Evolutionary conservation across 2,329 filamentous ascomycete species (phyloP).

Genomic region (Sphaerulina musiva): DNA sequence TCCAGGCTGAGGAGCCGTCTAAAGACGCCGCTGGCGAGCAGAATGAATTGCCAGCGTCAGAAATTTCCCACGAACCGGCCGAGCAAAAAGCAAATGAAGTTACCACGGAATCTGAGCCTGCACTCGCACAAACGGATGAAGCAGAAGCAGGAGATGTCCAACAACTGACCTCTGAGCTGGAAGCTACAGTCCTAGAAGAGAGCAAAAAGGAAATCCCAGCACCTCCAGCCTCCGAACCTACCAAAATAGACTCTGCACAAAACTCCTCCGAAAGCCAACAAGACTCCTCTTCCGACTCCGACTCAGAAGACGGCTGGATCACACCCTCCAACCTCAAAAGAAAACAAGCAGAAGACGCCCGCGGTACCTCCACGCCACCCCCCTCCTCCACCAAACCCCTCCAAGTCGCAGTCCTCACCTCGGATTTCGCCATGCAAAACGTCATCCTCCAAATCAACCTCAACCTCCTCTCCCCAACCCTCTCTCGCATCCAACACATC

Average conservation of each 20-base stretch:
- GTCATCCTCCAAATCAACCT: constrained; percentile 92
- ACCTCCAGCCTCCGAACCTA: constrained; percentile 16
- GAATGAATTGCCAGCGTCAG: neutral
- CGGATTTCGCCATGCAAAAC: constrained; percentile 97
- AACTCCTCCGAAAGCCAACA: constrained; percentile 30
- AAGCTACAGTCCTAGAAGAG: constrained; percentile 5
- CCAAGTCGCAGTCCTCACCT: constrained; percentile 85
- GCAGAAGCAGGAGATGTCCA: neutral
- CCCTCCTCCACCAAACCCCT: constrained; percentile 56
- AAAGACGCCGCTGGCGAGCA: neutral
- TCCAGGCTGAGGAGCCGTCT: constrained; percentile 3
- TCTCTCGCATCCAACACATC: constrained; percentile 74
- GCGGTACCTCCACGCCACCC: constrained; percentile 38
- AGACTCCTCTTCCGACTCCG: constrained; percentile 45
- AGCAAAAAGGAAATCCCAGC: constrained; percentile 3
- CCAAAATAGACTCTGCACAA: constrained; percentile 24
- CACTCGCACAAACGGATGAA: neutral
- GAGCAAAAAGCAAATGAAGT: neutral
- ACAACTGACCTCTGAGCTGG: constrained; percentile 13
- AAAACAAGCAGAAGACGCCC: constrained; percentile 63
- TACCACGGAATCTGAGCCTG: neutral
- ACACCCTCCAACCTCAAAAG: constrained; percentile 86
- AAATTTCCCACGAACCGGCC: neutral
- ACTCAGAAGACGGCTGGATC: constrained; percentile 73
- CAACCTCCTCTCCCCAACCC: constrained; percentile 70